Evolutionary conservation across 805 yeast species (phyloP).

Genomic region (Metschnikowia bowlesiae): DNA sequence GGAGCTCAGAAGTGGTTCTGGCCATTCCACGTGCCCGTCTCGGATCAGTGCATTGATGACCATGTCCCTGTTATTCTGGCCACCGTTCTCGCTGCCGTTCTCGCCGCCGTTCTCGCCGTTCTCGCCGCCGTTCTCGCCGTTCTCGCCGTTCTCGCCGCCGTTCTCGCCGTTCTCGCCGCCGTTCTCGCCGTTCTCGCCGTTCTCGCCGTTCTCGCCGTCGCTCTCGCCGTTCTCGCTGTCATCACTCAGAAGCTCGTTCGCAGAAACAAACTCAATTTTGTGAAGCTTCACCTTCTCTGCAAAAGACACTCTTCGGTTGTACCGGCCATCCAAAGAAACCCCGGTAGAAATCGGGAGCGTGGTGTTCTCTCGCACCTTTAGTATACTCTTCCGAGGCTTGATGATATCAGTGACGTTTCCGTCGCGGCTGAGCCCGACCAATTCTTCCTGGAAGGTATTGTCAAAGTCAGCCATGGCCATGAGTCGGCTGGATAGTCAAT

Average conservation of each 20-base stretch:
- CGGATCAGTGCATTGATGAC: background rate
- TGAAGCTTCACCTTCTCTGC: constrained; percentile 72
- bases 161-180: background rate
- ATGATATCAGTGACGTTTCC: constrained; percentile 3
- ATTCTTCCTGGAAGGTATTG: background rate
- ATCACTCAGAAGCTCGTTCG: background rate
- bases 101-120: background rate
- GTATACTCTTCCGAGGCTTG: constrained; percentile 12
- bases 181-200: background rate
- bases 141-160: background rate
- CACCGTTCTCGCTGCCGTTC: background rate
- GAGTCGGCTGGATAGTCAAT: background rate
- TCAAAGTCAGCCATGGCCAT: background rate
- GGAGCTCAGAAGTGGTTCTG: constrained; percentile 5
- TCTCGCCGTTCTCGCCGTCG: background rate
- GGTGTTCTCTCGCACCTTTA: constrained; percentile 12
- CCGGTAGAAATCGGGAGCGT: constrained; percentile 9
- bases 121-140: background rate
- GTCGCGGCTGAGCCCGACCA: background rate
- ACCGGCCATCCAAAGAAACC: background rate
- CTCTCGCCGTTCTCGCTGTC: background rate
- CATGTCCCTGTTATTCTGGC: background rate
- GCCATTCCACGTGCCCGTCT: background rate
- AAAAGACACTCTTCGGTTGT: constrained; percentile 61
- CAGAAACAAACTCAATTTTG: constrained; percentile 41